Evolutionary conservation across 371 early-diverging fungal species (phyloP), one percentile per base, ranked within the genome.

Genomic region (Rhizopus delemar): DNA sequence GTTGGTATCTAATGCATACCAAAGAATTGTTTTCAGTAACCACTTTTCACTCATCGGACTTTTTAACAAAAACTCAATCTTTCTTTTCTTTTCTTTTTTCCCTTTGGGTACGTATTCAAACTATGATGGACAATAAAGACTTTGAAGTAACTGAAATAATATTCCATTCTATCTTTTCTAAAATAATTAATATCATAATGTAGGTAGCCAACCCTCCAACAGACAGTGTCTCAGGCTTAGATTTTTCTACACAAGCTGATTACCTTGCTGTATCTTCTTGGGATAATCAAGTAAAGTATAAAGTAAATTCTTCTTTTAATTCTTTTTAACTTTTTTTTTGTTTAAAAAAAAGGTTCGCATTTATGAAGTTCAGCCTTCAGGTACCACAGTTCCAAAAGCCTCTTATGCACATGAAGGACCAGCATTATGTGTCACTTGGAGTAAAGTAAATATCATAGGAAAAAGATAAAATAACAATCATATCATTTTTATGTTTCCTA

Each of bases 261-360:
- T 89, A 82, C 41, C 71, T 97, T 33, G 90, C 95, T 4, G 94
- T 90, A 0, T 78, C 90, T 15, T 93, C 94, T 7, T 97, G 97
- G 96, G 95, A 97, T 75, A 92, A 92, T 70, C 87, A 89, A 74
- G 95, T 92, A 82, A 48, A 36, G 11, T 2, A 36, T 8, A 6
- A 6, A 11, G 6, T 36, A 6, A 11, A 8, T 36, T 36, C 11
- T 36, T 36, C 11, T 62, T 22, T 35, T 11, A n/a, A 11, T 2
- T 4, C 4, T 34, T 13, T 56, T 38, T 7, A 8, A 9, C 43
- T 46, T 16, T 50, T 52, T 31, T 33, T 43, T 46, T 56, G 11
- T n/a, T n/a, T n/a, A n/a, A 43, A 39, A 8, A 58, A 32, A 55
- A 95, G 94, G 94, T 95, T 41, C 85, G 95, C 57, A 90, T 96